Evolutionary conservation across 495 filamentous ascomycete species (phyloP).

Genomic region (Trichoderma parareesei): DNA sequence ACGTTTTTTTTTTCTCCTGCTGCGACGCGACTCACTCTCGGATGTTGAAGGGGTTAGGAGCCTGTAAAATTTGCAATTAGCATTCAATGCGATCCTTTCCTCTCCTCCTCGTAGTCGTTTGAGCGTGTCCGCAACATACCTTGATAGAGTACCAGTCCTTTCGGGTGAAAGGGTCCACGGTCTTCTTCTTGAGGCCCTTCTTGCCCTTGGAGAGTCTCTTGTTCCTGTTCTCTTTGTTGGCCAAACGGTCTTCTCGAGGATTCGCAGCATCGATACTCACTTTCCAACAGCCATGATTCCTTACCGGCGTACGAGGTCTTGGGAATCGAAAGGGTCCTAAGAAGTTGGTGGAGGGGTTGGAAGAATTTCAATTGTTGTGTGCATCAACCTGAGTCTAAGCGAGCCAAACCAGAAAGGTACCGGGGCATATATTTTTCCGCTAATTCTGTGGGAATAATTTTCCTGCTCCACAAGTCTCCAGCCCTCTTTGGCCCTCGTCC

Average conservation of each 20-base stretch:
- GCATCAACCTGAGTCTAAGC: conserved; percentile 11
- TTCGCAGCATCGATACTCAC: conserved; percentile 43
- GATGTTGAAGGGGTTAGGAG: conserved; percentile 89
- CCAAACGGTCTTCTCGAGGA: conserved; percentile 39
- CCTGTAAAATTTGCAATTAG: conserved; percentile 44
- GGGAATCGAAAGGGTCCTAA: conserved; percentile 7
- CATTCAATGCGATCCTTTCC: conserved; percentile 6
- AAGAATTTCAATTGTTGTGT: conserved; percentile 14
- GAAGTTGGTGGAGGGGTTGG: conserved; percentile 13
- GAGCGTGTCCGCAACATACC: conserved; percentile 40
- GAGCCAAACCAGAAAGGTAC: conserved; percentile 9
- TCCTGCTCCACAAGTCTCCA: background rate
- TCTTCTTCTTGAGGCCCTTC: conserved; percentile 99
- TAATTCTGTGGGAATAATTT: background rate
- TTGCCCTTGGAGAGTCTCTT: conserved; percentile 99
- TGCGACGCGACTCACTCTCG: conserved; percentile 71
- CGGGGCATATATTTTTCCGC: conserved; percentile 10
- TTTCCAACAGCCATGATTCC: conserved; percentile 90
- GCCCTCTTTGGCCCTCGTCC: background rate
- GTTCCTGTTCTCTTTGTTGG: conserved; percentile 59
- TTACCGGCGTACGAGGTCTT: conserved; percentile 11
- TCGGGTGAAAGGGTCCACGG: conserved; percentile 90
- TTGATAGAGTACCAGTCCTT: conserved; percentile 99
- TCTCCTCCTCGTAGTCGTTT: background rate
- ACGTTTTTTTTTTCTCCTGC: background rate